Base-by-base conservation (phyloP, 2,329 filamentous ascomycete genomes). In the Stemphylium vesicarium region DNA sequence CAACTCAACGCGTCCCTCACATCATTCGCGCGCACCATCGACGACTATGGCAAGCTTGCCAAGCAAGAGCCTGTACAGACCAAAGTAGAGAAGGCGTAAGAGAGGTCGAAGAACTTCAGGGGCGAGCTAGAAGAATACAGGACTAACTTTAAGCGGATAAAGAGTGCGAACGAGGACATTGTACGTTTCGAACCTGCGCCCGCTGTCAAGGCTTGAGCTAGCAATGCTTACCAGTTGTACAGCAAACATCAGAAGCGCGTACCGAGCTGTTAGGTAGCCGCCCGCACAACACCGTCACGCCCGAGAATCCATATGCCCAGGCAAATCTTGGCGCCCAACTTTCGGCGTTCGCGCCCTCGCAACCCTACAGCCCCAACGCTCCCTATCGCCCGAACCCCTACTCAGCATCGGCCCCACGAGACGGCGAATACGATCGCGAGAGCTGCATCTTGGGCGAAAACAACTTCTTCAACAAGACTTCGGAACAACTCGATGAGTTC, bases 401-500 rank as follows among this genome's bases (percentile, higher is more conserved):
- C 63, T 74, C 72, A 7, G 68, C 70, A 4, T 65, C 65, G 7
- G 69, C 69, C 6, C 59, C 65, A 4, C 59, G 60, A 4, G 75
- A 77, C 10, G 72, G 75, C 16, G 88, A 92, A 62, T 85, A 87
- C 59, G 82, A 80, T 51, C 84, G 93, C 45, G 93, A 97, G 78
- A 79, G 84, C 3, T 92, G 97, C 73, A 92, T 93, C 3, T 80
- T 98, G 62, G 84, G 92, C 44, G 95, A 99, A 78, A 92, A 96
- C 69, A 88, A 84, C 57, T 98, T 99, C 80, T 91, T 97, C 67
- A 77, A 85, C 16, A 88, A 84, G 65, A 95, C 94, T 4, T 90
- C 96, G 72, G 84, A 84, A 15, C 92, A 95, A 48, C 82, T 99
- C 1, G 95, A 99, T 73, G 94, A 98, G 64, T 99, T 96, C 72